Conservation (phyloP, 495 filamentous ascomycete genomes). For the Talaromyces adpressus region DNA sequence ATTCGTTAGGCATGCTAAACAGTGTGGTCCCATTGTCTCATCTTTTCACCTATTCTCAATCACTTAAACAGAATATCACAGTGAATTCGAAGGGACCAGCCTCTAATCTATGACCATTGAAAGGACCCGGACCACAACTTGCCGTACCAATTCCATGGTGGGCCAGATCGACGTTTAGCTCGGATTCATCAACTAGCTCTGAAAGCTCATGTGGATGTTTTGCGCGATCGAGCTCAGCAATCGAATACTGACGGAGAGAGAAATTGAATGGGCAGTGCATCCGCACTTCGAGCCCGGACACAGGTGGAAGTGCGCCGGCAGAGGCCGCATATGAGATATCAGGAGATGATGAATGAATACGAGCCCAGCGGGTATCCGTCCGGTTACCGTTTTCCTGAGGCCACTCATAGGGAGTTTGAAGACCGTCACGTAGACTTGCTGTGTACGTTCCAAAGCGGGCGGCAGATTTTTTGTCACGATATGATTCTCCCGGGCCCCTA, state of each 20-base stretch:
- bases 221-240: slow-evolving; percentile 44
- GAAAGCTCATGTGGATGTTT: slow-evolving; percentile 53
- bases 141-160: slow-evolving; percentile 49
- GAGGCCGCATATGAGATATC: not conserved
- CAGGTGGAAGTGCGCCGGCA: not conserved
- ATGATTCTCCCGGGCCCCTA: not conserved
- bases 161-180: slow-evolving; percentile 51
- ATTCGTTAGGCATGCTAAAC: too few species aligned
- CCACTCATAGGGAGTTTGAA: not conserved
- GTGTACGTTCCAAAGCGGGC: not conserved
- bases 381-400: not conserved
- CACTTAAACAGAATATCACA: not conserved
- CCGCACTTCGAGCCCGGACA: slow-evolving; percentile 20
- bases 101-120: slow-evolving; percentile 13
- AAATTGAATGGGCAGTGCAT: slow-evolving; percentile 43
- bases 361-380: not conserved
- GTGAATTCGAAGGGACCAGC: slow-evolving; percentile 15
- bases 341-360: not conserved
- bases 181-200: slow-evolving; percentile 40
- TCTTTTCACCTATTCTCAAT: not conserved
- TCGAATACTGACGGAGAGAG: slow-evolving; percentile 42
- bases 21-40: too few species aligned
- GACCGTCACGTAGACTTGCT: not conserved
- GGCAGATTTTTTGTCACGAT: not conserved
- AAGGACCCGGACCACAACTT: slow-evolving; percentile 15